Base-by-base conservation (phyloP, 2,329 filamentous ascomycete genomes). In the Diaporthe australafricana region DNA sequence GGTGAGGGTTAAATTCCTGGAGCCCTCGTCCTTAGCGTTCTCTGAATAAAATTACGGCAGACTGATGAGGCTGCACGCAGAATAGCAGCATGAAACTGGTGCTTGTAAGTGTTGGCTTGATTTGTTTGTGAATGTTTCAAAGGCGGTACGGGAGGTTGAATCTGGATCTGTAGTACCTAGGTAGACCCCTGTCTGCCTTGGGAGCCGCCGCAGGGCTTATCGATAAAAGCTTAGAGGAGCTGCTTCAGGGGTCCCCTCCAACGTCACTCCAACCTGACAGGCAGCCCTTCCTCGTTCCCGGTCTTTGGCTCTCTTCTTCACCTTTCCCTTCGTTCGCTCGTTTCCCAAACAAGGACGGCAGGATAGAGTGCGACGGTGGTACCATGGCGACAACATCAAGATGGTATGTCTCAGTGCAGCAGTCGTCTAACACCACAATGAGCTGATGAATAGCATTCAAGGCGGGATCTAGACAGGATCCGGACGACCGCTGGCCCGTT, bases 381-480 rank as follows among this genome's bases (percentile, higher is more conserved):
- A 70, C 27, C 25, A 73, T 73, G 72, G 45, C 72, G 38, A 32
- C 70, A 32, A 70, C 66, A 47, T 72, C 72, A 72, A 79, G 82
- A 81, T 84, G 80, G 82, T 83, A 74, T 72, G 52, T 47, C 63
- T 48, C 40, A 42, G 62, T 52, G 50, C 53, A 17, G 20, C 57
- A 32, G 38, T 7, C n/a, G 7, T 3, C 3, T 27, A 14, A 4
- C 17, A 32, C 32, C 35, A 11, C 2, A 25, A 32, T 40, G 45
- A 38, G 47, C 38, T 62, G 63, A 70, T 71, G 76, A 57, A 69
- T 74, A 76, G 69, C 72, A 66, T 65, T 72, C 69, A 75, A 97
- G 95, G 95, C 91, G 90, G 81, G 92, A 97, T 80, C 88, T 98
- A 71, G 91, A 98, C 83, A 92, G 89, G 74, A 91, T 98, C 75